These are phyloP conservation scores for Cryptococcus hybrid DNA, from an alignment of 1,284 basidiomycete species.

Conservation along the genomic window DNA sequence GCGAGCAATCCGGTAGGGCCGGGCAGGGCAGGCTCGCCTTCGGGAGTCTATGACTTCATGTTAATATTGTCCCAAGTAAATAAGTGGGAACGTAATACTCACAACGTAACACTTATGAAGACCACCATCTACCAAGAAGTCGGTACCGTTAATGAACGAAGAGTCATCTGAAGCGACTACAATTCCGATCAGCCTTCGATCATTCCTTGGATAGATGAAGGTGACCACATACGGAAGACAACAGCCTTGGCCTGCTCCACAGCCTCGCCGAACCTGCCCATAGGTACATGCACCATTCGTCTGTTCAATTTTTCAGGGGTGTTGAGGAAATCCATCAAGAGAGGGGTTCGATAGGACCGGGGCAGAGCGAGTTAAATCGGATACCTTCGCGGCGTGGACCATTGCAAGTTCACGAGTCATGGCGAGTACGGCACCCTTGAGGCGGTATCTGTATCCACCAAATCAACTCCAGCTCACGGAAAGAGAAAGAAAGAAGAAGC, in stretches of 20 bases:
- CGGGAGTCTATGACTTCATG: conserved; percentile 10
- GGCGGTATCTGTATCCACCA: conserved; percentile 59
- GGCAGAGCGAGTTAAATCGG: conserved; percentile 91
- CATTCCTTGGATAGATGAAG: no score
- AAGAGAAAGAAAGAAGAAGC: conserved; percentile 49
- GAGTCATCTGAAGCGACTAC: conserved; percentile 54
- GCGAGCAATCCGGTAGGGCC: conserved; percentile 12
- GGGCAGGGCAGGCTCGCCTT: conserved; percentile 9
- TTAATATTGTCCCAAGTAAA: not conserved
- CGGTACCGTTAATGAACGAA: conserved; percentile 67
- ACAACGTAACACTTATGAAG: conserved; percentile 81
- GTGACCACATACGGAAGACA: conserved; percentile 69
- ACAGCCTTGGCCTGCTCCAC: conserved; percentile 90
- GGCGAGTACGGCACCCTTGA: conserved; percentile 89
- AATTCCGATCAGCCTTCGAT: not conserved
- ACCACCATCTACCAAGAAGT: conserved; percentile 92
- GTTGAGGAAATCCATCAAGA: conserved; percentile 97
- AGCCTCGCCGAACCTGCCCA: conserved; percentile 96
- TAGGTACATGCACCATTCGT: conserved; percentile 85
- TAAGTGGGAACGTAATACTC: conserved; percentile 12
- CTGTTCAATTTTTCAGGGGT: conserved; percentile 94
- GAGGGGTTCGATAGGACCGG: conserved; percentile 90
- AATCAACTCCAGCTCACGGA: not conserved
- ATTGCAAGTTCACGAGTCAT: conserved; percentile 97
- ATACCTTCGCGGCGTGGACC: conserved; percentile 97